Conservation (phyloP, 441 rosid species). For the Populus hybrid region DNA sequence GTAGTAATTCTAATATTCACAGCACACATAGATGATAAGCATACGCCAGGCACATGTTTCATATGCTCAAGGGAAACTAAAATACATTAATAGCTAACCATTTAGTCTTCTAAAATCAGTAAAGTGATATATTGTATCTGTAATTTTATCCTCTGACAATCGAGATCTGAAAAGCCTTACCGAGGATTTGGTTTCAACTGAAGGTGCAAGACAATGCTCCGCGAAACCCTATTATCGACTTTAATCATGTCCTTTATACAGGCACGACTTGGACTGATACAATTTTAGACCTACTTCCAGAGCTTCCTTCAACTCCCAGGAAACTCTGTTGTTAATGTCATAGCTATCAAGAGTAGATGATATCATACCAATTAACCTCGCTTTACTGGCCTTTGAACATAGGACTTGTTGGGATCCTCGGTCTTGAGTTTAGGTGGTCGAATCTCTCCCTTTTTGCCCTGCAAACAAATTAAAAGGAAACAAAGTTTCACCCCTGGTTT, state of each 20-base stretch:
- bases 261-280: neutral
- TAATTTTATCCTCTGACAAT: neutral
- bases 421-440: conserved; percentile 97
- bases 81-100: neutral
- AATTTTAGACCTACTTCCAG: conserved; percentile 2
- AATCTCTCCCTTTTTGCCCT: conserved; percentile 93
- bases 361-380: conserved; percentile 42
- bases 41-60: neutral
- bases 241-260: neutral
- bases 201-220: conserved; percentile 3
- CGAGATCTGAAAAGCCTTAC: neutral
- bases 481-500: neutral
- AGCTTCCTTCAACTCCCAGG: neutral
- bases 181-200: neutral
- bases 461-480: conserved; percentile 13
- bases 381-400: conserved; percentile 96
- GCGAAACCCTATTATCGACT: neutral
- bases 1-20: neutral
- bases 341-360: neutral
- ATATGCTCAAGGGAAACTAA: neutral
- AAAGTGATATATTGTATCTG: neutral
- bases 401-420: conserved; percentile 97
- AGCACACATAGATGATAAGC: neutral
- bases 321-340: neutral
- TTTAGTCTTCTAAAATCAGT: neutral